Base-by-base conservation (phyloP, 805 yeast species). In the Metschnikowia arizonensis region DNA sequence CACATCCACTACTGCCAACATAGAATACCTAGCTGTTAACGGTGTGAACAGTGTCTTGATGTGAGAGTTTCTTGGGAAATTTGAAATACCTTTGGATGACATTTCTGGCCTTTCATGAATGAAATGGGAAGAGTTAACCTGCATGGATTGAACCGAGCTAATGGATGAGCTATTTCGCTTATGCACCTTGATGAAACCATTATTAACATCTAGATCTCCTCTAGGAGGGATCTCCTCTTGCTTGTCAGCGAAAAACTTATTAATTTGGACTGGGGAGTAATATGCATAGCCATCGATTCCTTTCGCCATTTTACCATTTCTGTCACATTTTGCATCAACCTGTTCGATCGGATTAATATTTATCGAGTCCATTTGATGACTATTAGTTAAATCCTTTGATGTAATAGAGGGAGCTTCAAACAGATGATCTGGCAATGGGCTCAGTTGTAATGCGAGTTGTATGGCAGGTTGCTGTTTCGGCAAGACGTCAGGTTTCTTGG, bases 161-260 rank as follows among this genome's bases (percentile, higher is more conserved):
- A 45, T 28, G 5, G 55, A 51, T 5, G 55, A 47, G 2, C 39
- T 25, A 28, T 42, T 41, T 14, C 53, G 34, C 24, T 47, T 50
- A 30, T 52, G 52, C 14, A 45, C 41, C 17, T 48, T 44, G 25
- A 52, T 40, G n/a, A 42, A 30, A 4, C 46, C 49, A 24, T 39
- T 32, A 18, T 26, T 34, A 10, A 52, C 45, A 14, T 50, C 50
- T 6, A 54, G 38, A 33, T 54, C 57, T 2, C 56, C 54, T 26
- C 57, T 42, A 1, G 52, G 54, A 6, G 57, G 57, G 2, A 54
- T 56, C 26, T 53, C 56, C n/a, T 35, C 37, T 30, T 54, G 57
- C 14, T 45, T 40, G 26, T 54, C 57, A 0, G 46, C 23, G 14
- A 54, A 46, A 14, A 54, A 50, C 10, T 40, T 44, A 24, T 52